Evolutionary conservation across 2,329 filamentous ascomycete genomes (phyloP), one percentile per base, ranked within the genome.

Genomic region (Colletotrichum limetticola): DNA sequence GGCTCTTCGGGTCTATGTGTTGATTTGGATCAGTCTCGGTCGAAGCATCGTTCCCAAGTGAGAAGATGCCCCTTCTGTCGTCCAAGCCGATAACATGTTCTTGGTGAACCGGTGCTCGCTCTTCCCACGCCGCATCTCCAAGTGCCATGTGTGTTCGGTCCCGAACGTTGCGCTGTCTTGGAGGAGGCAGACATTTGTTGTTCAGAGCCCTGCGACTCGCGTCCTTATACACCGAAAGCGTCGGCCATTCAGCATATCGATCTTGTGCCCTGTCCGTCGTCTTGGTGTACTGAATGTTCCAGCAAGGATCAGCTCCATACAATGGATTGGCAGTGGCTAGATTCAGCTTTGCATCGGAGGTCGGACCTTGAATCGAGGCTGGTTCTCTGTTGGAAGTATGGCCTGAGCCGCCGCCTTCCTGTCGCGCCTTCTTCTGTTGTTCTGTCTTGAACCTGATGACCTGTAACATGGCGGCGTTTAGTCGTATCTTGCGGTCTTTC

Each of bases 181-280:
- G 82, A 3, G 79, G 73, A 53, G 82, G 82, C 26, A 84, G 76
- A 37, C 75, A 78, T 24, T 76, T 72, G 55, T 77, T 71, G 57
- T 72, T 66, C 42, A 61, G 57, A 1, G 77, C 75, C 22, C 79
- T 79, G 66, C 83, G 79, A 46, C 81, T 80, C 16, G 81, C 79
- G 30, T 82, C 80, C 63, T 83, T 83, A 32, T 83, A 77, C 66
- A 83, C 81, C 14, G 81, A 75, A 52, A 82, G 74, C 9, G 79
- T 78, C 1, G 83, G 83, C 83, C 83, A 84, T 57, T 77, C 76
- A 26, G 76, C 79, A 12, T 65, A 74, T 26, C 62, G 59, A 7
- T 76, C 60, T 8, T 73, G 60, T 32, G 66, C 56, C 7, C 16
- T 9, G 1, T 24, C 35, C 22, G 76, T 68, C 19, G 53, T 70